Base-by-base conservation (phyloP, 164 flowering plant species). In the Stephania yunnanensis region DNA sequence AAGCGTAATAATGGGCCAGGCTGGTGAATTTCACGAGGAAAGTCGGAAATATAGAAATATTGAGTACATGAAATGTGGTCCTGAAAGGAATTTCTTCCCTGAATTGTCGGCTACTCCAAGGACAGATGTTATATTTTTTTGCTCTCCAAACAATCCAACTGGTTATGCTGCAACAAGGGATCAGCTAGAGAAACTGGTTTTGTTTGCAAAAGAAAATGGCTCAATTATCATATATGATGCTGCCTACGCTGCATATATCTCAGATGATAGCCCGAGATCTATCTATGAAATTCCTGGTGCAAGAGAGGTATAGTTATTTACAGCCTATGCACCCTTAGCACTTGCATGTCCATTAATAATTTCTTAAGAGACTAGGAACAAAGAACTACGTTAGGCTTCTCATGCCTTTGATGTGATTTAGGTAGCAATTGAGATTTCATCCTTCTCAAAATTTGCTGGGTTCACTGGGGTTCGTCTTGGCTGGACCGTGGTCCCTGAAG, bases 131-230 rank as follows among this genome's bases (percentile, higher is more conserved):
- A 93, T 95, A 64, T 95, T 95, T 85, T 91, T 95, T 75, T 92
- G 97, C 82, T 92, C 97, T 71, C 97, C 99, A 48, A 91, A 91
- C 83, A 95, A 95, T 78, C 99, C 97, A 53, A 93, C 99, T 55
- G 97, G 99, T 29, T 74, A 83, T 73, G 92, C 95, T 19, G 90
- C 95, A 66, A 81, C 95, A 7, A 61, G 88, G 72, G 70, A 86
- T 48, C 99, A 95, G 77, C 71, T 95, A 76, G 73, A 85, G 75
- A 83, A 88, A 45, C 87, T 95, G n/a, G 95, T 93, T 11, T 81
- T 86, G 36, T 91, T 91, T 73, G 94, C 97, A 1, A 87, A 75
- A 76, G 76, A 81, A 22, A 91, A 92, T 80, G 97, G 97, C 13
- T 92, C 97, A 1, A 88, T 95, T 22, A 92, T 92, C 22, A 77